Conservation (phyloP, 164 flowering plant genomes). For the Houttuynia cordata region DNA sequence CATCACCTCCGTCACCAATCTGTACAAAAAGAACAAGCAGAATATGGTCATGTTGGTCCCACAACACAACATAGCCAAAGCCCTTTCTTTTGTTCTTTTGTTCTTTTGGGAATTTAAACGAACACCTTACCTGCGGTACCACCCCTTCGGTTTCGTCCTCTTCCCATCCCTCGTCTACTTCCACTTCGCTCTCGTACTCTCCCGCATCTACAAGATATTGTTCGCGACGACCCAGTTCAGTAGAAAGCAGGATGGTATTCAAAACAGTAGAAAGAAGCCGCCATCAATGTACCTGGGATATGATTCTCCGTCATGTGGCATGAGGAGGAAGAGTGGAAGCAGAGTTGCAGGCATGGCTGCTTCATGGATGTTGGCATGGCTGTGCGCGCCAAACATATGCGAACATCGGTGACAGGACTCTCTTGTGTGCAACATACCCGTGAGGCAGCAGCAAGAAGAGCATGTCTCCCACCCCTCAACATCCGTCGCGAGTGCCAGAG, state of each 20-base stretch:
- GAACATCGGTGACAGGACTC: neutral
- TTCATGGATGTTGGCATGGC: neutral
- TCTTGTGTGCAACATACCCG: neutral
- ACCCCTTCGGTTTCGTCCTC: neutral
- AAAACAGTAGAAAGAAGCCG: neutral
- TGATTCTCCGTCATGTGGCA: neutral
- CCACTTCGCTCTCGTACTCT: neutral
- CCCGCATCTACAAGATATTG: neutral
- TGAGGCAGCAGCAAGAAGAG: neutral
- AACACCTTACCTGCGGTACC: neutral
- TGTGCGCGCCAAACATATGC: neutral
- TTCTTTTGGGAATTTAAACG: neutral
- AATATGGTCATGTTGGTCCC: neutral
- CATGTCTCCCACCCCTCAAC: neutral
- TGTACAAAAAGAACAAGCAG: slow-evolving; percentile 7
- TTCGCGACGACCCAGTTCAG: neutral
- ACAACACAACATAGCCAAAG: too few species aligned
- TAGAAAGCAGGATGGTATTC: neutral
- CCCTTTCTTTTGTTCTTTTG: neutral
- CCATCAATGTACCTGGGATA: too few species aligned
- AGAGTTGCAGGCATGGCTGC: neutral
- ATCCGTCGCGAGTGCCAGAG: neutral
- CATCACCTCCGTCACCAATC: slow-evolving; percentile 96
- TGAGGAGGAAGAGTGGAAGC: neutral
- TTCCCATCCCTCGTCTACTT: neutral